phyloP scores from a whole-genome alignment of 257 asterid species.

The Solanum dulcamara region DNA sequence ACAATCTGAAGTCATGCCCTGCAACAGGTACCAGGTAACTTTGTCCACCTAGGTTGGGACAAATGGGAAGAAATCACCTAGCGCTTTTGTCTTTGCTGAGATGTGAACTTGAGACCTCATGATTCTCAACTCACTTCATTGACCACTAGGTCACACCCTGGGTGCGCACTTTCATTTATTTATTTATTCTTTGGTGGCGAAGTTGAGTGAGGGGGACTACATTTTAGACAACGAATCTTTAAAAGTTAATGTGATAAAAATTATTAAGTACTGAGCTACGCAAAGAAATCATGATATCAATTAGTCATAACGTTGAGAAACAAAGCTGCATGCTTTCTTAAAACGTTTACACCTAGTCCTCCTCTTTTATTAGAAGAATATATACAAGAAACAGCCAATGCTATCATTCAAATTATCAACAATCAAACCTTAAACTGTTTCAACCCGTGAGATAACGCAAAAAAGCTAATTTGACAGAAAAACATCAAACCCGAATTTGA shows the following conservation, averaged over 20 bases:
- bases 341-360: background rate
- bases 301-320: background rate
- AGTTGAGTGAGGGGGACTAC: background rate
- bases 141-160: background rate
- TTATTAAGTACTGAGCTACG: background rate
- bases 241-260: background rate
- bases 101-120: background rate
- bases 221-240: background rate
- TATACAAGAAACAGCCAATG: background rate
- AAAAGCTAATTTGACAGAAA: background rate
- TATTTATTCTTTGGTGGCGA: background rate
- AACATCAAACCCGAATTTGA: background rate
- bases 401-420: background rate
- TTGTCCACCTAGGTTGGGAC: background rate
- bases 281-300: background rate
- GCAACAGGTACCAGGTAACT: background rate
- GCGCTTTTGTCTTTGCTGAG: background rate
- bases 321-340: background rate
- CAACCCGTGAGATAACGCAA: background rate
- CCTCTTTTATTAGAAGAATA: background rate
- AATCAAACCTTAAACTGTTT: background rate
- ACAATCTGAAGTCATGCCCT: background rate
- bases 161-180: background rate
- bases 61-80: background rate
- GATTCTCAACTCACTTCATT: background rate